A percentile compares a stretch with the other conserved stretches of the same genome.
Evolutionary conservation across 2,329 filamentous ascomycete species (phyloP).

Genomic region (Colletotrichum brevisporum): DNA sequence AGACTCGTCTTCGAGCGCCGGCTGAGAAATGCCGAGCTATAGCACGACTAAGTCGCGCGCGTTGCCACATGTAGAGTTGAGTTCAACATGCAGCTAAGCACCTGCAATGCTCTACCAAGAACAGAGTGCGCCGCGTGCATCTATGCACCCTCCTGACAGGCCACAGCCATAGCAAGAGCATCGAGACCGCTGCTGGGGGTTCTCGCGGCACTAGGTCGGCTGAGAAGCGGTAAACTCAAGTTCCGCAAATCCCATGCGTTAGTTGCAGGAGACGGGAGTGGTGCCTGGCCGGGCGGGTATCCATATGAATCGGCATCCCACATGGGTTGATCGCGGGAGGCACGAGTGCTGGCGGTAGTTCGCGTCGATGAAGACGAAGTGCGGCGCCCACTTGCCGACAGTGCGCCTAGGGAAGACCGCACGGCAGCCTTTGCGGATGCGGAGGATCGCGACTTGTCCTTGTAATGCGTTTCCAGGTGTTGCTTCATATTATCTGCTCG

Average conservation of each 20-base stretch:
- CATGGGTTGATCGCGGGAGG: conserved; percentile 50
- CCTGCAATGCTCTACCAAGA: too few relatives aligned
- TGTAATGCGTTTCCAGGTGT: conserved; percentile 83
- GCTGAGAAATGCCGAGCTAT: too few relatives aligned
- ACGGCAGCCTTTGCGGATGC: conserved; percentile 46
- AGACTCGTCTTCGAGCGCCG: too few relatives aligned
- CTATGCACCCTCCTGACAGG: conserved; percentile 61
- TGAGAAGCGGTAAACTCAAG: conserved; percentile 60
- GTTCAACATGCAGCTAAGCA: not conserved
- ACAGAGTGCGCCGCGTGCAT: too few relatives aligned
- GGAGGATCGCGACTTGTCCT: conserved; percentile 67
- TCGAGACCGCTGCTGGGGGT: conserved; percentile 69
- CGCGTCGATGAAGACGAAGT: conserved; percentile 51
- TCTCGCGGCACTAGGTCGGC: conserved; percentile 57
- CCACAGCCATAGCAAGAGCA: conserved; percentile 67
- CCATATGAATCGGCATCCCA: conserved; percentile 59
- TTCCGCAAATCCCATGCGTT: conserved; percentile 64
- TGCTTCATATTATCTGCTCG: conserved; percentile 92
- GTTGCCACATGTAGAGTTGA: too few relatives aligned
- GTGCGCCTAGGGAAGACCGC: conserved; percentile 43
- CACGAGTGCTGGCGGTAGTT: conserved; percentile 46
- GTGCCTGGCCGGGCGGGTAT: conserved; percentile 46
- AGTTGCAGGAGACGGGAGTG: conserved; percentile 54
- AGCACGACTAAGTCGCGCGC: too few relatives aligned
- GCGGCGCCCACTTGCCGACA: conserved; percentile 48